Percentiles rank a stretch among this genome's conserved stretches.
Conservation (phyloP, 441 rosid genomes). For the Pelargonium myrrhifolium region DNA sequence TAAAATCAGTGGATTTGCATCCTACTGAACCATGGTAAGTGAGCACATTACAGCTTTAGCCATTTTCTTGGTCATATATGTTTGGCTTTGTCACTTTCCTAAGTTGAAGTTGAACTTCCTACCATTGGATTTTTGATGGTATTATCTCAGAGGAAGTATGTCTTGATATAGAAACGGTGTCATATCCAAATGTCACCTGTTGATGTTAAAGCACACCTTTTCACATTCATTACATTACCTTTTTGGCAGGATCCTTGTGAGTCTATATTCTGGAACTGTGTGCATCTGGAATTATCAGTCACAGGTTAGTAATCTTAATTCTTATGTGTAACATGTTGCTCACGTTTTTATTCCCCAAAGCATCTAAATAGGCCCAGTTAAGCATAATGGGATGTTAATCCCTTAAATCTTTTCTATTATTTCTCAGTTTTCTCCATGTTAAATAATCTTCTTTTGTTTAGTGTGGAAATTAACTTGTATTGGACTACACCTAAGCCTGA, state of each 20-base stretch:
- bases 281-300: conserved; percentile 77
- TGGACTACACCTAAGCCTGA: too few species aligned
- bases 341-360: neutral
- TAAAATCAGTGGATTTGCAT: conserved; percentile 80
- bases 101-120: neutral
- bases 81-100: neutral
- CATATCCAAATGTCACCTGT: neutral
- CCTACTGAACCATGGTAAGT: conserved; percentile 87
- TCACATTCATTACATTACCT: neutral
- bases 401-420: neutral
- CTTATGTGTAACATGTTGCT: neutral
- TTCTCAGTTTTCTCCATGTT: neutral
- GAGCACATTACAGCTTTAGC: neutral
- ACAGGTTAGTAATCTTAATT: conserved; percentile 36
- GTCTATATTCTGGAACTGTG: conserved; percentile 70
- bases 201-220: neutral
- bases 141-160: neutral
- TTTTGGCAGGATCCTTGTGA: conserved; percentile 51
- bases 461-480: too few species aligned
- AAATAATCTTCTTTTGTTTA: neutral
- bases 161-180: neutral
- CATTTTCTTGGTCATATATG: neutral
- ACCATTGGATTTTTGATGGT: neutral
- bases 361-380: neutral
- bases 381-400: neutral